A percentile compares a stretch with the other conserved stretches of the same genome.
Evolutionary conservation across 208 protist genomes (phyloP).

Genomic region (Strigomonas culicis): DNA sequence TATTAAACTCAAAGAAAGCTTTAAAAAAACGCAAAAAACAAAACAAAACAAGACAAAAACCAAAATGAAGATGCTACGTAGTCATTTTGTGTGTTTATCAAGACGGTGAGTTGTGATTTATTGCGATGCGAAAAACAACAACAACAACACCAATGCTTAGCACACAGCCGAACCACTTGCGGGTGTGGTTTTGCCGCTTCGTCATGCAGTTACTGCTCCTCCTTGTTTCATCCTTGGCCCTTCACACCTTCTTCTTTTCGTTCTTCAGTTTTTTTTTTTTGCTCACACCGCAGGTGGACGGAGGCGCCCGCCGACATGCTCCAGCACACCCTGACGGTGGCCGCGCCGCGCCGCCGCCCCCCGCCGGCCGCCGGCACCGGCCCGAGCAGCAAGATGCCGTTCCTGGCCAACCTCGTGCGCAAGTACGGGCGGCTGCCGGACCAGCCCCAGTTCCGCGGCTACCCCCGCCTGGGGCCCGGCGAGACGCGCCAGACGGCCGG

Average conservation of each 20-base stretch:
- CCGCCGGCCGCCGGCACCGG: constrained; percentile 20
- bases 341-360: neutral
- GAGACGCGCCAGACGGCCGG: constrained; percentile 30
- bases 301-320: neutral
- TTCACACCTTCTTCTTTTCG: constrained; percentile 4
- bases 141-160: neutral
- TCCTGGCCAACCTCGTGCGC: constrained; percentile 67
- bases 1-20: no score
- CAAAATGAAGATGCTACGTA: no score
- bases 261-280: constrained; percentile 9
- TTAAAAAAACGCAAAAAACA: no score
- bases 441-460: constrained; percentile 17
- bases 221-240: neutral
- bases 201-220: neutral
- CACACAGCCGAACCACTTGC: no score
- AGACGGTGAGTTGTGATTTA: no score
- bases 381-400: constrained; percentile 65
- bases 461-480: constrained; percentile 15
- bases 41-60: no score
- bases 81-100: no score
- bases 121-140: neutral
- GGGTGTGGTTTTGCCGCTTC: neutral
- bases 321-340: neutral
- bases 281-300: neutral
- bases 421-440: constrained; percentile 28